phyloP scores from a whole-genome alignment of 2,329 filamentous ascomycete genomes.

The Nemania sp. region DNA sequence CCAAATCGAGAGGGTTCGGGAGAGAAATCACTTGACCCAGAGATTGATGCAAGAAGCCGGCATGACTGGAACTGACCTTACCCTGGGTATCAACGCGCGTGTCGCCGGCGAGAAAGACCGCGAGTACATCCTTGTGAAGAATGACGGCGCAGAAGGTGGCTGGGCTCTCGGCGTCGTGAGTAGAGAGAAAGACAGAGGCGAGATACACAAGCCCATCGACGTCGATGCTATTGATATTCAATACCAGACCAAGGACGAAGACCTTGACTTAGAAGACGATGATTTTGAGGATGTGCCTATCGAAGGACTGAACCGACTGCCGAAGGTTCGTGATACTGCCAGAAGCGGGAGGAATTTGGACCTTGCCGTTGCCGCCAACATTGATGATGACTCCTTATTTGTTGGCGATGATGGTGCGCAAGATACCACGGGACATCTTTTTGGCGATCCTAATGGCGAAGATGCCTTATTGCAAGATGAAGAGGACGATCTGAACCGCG shows the following conservation, averaged over 20 bases:
- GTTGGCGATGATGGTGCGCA: conserved; percentile 42
- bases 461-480: conserved; percentile 46
- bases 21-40: conserved; percentile 93
- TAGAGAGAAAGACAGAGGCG: conserved; percentile 76
- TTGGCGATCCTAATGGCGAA: conserved; percentile 27
- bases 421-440: conserved; percentile 28
- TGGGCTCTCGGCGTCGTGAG: conserved; percentile 95
- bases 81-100: conserved; percentile 66
- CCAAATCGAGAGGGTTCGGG: conserved; percentile 90
- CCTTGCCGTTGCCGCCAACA: conserved; percentile 36
- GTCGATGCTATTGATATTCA: conserved; percentile 70
- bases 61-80: conserved; percentile 77
- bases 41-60: conserved; percentile 92
- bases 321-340: conserved; percentile 53
- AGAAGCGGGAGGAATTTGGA: conserved; percentile 31
- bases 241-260: conserved; percentile 58
- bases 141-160: conserved; percentile 90
- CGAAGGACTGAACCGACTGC: conserved; percentile 82
- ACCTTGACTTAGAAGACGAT: conserved; percentile 66
- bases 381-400: conserved; percentile 61
- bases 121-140: conserved; percentile 96
- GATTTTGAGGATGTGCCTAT: conserved; percentile 94
- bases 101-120: conserved; percentile 84
- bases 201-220: conserved; percentile 87
- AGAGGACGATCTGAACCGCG: conserved; percentile 70